Base-by-base conservation (phyloP, 768 basidiomycete genomes). In the Xerocomellus dryophilus region DNA sequence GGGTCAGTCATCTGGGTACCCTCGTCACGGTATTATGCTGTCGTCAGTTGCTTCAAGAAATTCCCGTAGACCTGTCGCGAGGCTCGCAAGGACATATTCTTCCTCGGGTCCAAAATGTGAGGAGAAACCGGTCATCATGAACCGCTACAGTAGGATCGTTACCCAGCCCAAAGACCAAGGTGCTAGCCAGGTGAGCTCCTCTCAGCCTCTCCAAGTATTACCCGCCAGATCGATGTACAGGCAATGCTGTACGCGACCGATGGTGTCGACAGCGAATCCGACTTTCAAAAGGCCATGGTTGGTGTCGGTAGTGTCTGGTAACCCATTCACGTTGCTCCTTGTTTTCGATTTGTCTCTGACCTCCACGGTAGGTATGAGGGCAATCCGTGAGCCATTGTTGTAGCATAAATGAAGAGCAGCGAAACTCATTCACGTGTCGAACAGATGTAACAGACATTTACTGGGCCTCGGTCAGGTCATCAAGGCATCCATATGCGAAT, bases 161-260 rank as follows among this genome's bases (percentile, higher is more conserved):
- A 98, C 97, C 10, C 84, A 88, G 67, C 87, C 92, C 27, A 99
- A 98, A 71, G 85, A 86, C 64, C 96, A 99, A 71, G 96, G 92
- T 32, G 96, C 95, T 31, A 93, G 90, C 68, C 95, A 98, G 83
- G 90, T 85, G 61, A 21, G 65, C 57, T 35, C 18, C 23, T 20
- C 25, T 9, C 41, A 27, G 27, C 18, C 9, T 47, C 46, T 40
- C 57, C 25, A 7, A 20, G 14, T 21, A 25, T 49, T 41, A 9
- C 18, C 11, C 0, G n/a, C 44, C 18, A 27, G 50, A 40, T 59
- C 35, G 7, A 25, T 50, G 7, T 20, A 21, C 64, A 96, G 91
- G 97, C 97, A 32, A 98, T 99, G 97, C 76, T 99, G 45, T 99
- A 94, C 73, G 97, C 94, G n/a, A 99, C 97, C 1, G 97, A 98